phyloP scores from a whole-genome alignment of 345 rosid species.

The Eucalyptus tenuipes region DNA sequence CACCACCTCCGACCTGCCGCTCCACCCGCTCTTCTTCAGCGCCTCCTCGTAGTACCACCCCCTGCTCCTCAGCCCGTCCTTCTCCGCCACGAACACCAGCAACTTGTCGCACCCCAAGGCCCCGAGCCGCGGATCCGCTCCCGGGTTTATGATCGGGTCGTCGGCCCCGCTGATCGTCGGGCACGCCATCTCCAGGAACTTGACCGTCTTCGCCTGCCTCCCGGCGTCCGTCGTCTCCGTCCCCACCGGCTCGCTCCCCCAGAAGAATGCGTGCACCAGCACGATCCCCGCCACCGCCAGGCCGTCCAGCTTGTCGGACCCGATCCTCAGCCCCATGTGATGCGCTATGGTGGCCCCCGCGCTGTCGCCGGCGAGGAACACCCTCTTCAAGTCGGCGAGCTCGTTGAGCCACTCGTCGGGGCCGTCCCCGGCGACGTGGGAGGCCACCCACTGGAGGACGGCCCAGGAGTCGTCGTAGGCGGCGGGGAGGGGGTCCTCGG shows the following conservation, averaged over 20 bases:
- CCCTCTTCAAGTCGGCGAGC: slow-evolving; percentile 3
- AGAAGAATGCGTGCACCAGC: slow-evolving; percentile 22
- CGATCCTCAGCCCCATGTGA: slow-evolving; percentile 9
- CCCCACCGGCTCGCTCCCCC: neutral
- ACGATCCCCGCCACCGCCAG: neutral
- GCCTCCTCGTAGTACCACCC: slow-evolving; percentile 1
- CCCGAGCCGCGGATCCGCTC: slow-evolving; percentile 2
- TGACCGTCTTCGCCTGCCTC: neutral
- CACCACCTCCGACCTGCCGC: neutral
- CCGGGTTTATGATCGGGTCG: slow-evolving; percentile 34
- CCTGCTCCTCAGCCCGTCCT: slow-evolving; percentile 7
- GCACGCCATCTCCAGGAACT: neutral
- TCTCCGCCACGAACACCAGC: slow-evolving; percentile 20
- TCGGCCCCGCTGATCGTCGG: slow-evolving; percentile 13
- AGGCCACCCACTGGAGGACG: slow-evolving; percentile 21
- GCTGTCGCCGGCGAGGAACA: slow-evolving; percentile 32
- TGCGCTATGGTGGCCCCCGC: slow-evolving; percentile 30
- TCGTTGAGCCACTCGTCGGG: slow-evolving; percentile 25
- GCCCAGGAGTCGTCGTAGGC: slow-evolving; percentile 24
- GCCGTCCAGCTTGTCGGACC: neutral
- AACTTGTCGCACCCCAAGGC: slow-evolving; percentile 8
- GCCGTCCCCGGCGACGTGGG: slow-evolving; percentile 8
- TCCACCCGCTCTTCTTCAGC: slow-evolving; percentile 3
- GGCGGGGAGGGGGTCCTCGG: slow-evolving; percentile 18
- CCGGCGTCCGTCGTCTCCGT: neutral